A percentile compares a stretch with the other conserved stretches of the same genome.
Conservation (phyloP, 257 asterid genomes). For the Paulownia fortunei region DNA sequence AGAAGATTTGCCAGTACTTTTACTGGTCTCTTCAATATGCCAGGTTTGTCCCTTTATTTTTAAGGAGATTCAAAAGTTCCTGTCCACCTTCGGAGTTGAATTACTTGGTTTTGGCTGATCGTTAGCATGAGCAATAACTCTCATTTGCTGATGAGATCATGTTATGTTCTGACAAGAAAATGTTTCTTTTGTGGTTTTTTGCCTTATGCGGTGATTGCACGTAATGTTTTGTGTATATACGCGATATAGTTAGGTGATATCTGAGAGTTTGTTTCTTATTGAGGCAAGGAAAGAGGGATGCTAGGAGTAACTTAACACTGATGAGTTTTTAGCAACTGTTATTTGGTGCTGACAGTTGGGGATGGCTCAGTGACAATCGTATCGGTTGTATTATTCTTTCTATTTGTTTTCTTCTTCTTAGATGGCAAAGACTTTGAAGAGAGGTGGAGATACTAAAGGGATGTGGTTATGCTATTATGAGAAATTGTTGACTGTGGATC, state of each 20-base stretch:
- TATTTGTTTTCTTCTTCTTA: neutral
- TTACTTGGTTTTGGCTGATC: slow-evolving; percentile 11
- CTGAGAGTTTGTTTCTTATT: slow-evolving; percentile 20
- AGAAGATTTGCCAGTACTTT: slow-evolving; percentile 95
- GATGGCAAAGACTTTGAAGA: neutral
- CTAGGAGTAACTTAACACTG: neutral
- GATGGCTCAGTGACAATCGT: neutral
- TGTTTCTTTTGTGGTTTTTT: neutral
- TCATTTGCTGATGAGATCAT: neutral
- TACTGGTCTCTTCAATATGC: slow-evolving; percentile 99
- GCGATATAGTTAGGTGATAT: neutral
- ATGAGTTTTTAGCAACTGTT: neutral
- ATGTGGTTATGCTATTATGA: neutral
- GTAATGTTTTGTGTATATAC: neutral
- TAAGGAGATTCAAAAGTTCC: neutral
- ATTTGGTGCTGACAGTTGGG: neutral
- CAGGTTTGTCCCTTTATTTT: slow-evolving; percentile 50
- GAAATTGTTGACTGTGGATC: neutral
- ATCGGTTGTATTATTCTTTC: neutral
- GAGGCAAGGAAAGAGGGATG: neutral
- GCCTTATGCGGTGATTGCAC: neutral
- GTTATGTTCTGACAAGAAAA: neutral
- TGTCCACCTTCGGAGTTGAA: neutral
- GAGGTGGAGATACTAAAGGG: neutral
- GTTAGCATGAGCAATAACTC: neutral